These are phyloP conservation scores for Acer saccharum DNA, from an alignment of 345 rosid genomes.

Conservation along the genomic window DNA sequence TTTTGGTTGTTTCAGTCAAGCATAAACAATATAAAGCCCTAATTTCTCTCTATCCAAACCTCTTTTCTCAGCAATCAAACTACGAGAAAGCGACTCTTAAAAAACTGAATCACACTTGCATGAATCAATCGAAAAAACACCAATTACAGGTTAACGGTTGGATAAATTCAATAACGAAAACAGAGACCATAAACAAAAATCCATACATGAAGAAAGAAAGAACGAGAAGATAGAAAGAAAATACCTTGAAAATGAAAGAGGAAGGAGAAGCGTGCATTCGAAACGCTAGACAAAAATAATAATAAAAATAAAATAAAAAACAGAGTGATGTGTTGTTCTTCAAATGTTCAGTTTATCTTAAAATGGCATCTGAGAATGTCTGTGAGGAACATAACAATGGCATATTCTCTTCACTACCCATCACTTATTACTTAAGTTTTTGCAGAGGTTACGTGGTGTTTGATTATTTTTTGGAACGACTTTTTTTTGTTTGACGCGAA, in stretches of 20 bases:
- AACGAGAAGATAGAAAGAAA: background rate
- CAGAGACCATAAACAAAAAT: background rate
- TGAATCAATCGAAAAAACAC: background rate
- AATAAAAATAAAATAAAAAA: background rate
- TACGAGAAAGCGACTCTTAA: background rate
- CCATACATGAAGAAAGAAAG: background rate
- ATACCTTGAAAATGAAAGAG: slow-evolving; percentile 1
- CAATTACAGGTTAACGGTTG: background rate
- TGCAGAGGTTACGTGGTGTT: slow-evolving; percentile 9
- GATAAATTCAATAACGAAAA: background rate
- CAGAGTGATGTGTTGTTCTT: background rate
- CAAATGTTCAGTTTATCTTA: background rate
- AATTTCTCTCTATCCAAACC: background rate
- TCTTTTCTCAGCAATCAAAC: slow-evolving; percentile 2
- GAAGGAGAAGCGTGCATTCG: slow-evolving; percentile 18
- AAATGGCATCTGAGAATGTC: slow-evolving; percentile 35
- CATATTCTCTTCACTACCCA: slow-evolving; percentile 35
- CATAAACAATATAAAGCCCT: background rate
- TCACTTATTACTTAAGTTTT: background rate
- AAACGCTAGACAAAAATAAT: background rate
- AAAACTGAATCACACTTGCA: background rate
- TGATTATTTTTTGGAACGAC: background rate
- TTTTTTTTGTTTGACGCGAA: background rate
- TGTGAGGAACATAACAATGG: slow-evolving; percentile 19
- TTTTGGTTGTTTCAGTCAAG: background rate